Evolutionary conservation across 495 filamentous ascomycete genomes (phyloP).

Genomic region (Penicillium arizonense): DNA sequence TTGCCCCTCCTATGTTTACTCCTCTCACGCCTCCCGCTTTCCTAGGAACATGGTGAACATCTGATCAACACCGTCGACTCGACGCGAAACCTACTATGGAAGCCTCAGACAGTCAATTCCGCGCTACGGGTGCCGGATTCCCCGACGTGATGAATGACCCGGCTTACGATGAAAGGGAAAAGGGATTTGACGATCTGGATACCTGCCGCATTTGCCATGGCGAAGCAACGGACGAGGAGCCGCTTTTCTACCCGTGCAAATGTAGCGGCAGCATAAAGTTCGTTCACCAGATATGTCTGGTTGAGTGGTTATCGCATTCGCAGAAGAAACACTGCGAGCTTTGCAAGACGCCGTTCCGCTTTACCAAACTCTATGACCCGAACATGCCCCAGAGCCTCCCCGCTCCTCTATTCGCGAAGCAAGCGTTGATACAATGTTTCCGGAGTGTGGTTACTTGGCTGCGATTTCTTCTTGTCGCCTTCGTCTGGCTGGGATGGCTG

Average conservation of each 20-base stretch:
- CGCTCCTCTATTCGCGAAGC: slow-evolving; percentile 71
- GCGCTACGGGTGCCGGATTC: slow-evolving; percentile 21
- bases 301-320: slow-evolving; percentile 97
- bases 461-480: slow-evolving; percentile 71
- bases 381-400: slow-evolving; percentile 87
- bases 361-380: slow-evolving; percentile 94
- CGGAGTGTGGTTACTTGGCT: slow-evolving; percentile 72
- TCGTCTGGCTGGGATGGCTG: slow-evolving; percentile 85
- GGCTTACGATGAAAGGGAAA: slow-evolving; percentile 46
- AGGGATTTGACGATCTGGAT: slow-evolving; percentile 55
- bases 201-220: slow-evolving; percentile 95
- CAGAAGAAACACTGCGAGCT: slow-evolving; percentile 99
- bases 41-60: slow-evolving; percentile 20
- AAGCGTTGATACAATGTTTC: slow-evolving; percentile 67
- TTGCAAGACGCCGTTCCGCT: slow-evolving; percentile 96
- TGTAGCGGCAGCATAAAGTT: slow-evolving; percentile 98
- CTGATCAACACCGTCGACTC: slow-evolving; percentile 24
- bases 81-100: slow-evolving; percentile 27
- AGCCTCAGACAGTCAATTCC: slow-evolving; percentile 12
- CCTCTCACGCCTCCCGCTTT: neutral
- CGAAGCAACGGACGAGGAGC: slow-evolving; percentile 79
- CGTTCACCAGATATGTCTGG: slow-evolving; percentile 95
- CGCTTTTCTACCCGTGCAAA: slow-evolving; percentile 96
- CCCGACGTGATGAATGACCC: slow-evolving; percentile 70
- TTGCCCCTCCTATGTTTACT: neutral